These are phyloP conservation scores for Cladosporium halotolerans DNA, from an alignment of 2,329 filamentous ascomycete genomes.

Conservation along the genomic window DNA sequence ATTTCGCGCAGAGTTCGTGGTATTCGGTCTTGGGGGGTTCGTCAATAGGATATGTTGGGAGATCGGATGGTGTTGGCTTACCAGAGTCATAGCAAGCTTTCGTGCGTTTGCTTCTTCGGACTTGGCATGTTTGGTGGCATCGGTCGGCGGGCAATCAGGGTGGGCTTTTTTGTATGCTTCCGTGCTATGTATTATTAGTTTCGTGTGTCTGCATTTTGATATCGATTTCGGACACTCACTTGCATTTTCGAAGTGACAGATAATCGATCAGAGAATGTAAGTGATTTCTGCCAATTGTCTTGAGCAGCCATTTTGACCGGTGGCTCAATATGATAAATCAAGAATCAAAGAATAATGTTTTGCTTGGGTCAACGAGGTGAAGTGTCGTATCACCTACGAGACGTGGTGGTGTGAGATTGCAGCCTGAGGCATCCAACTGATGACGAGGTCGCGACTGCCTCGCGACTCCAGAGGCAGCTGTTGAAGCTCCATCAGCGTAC, in stretches of 20 bases:
- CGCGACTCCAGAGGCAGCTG: no score
- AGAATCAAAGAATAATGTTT: no score
- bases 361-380: no score
- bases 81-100: slow-evolving; percentile 51
- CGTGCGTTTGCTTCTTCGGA: slow-evolving; percentile 60
- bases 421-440: neutral
- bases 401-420: neutral
- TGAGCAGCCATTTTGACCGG: slow-evolving; percentile 5
- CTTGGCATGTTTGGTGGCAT: slow-evolving; percentile 55
- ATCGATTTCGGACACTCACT: slow-evolving; percentile 24
- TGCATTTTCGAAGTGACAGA: slow-evolving; percentile 43
- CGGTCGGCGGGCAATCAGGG: slow-evolving; percentile 39
- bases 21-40: slow-evolving; percentile 49
- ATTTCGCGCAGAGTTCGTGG: slow-evolving; percentile 35
- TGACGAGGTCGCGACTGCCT: no score
- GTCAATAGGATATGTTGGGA: slow-evolving; percentile 16
- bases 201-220: neutral
- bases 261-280: slow-evolving; percentile 43
- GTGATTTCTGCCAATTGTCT: slow-evolving; percentile 35
- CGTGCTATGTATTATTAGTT: slow-evolving; percentile 33
- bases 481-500: no score
- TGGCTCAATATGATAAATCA: slow-evolving; percentile 11
- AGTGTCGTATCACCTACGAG: no score
- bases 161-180: slow-evolving; percentile 43
- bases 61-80: slow-evolving; percentile 32